A percentile compares a stretch with the other conserved stretches of the same genome.
These are phyloP conservation scores for Decorospora gaudefroyi DNA, from an alignment of 2,329 filamentous ascomycete genomes.

Conservation along the genomic window DNA sequence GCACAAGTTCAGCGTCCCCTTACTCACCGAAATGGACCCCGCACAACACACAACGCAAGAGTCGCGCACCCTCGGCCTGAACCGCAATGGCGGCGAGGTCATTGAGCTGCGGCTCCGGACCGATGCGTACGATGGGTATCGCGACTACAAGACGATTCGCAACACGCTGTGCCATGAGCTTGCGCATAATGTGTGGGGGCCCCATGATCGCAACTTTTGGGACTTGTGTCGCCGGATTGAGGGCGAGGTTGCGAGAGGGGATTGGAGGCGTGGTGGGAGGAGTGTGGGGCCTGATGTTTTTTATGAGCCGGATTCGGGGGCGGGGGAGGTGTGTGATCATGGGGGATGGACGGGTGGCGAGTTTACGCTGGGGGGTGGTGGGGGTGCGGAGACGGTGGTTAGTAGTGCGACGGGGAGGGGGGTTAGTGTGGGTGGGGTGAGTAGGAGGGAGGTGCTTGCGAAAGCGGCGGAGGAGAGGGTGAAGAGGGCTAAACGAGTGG, in stretches of 20 bases:
- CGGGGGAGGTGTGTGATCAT: constrained; percentile 44
- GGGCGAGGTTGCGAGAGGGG: constrained; percentile 76
- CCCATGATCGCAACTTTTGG: constrained; percentile 90
- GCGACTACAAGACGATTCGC: constrained; percentile 89
- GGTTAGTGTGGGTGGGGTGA: constrained; percentile 56
- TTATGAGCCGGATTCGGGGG: constrained; percentile 34
- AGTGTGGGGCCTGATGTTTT: constrained; percentile 43
- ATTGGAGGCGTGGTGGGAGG: constrained; percentile 73
- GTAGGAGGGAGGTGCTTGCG: constrained; percentile 73
- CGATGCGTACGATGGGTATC: constrained; percentile 89
- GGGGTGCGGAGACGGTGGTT: constrained; percentile 22
- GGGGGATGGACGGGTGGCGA: constrained; percentile 53
- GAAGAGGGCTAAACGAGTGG: constrained; percentile 55
- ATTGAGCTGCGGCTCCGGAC: constrained; percentile 92
- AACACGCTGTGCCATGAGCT: constrained; percentile 94
- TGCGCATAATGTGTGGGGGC: constrained; percentile 84
- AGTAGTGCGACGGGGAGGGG: constrained; percentile 32
- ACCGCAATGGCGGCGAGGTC: constrained; percentile 83
- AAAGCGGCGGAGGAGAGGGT: constrained; percentile 71
- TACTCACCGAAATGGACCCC: constrained; percentile 96
- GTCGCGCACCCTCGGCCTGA: constrained; percentile 81
- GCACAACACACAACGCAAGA: constrained; percentile 79
- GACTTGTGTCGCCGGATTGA: constrained; percentile 85
- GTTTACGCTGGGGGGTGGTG: constrained; percentile 43
- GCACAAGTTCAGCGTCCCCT: constrained; percentile 80